These are phyloP conservation scores for Lipomyces spencermartinsiae DNA, from an alignment of 805 yeast species.

Conservation along the genomic window DNA sequence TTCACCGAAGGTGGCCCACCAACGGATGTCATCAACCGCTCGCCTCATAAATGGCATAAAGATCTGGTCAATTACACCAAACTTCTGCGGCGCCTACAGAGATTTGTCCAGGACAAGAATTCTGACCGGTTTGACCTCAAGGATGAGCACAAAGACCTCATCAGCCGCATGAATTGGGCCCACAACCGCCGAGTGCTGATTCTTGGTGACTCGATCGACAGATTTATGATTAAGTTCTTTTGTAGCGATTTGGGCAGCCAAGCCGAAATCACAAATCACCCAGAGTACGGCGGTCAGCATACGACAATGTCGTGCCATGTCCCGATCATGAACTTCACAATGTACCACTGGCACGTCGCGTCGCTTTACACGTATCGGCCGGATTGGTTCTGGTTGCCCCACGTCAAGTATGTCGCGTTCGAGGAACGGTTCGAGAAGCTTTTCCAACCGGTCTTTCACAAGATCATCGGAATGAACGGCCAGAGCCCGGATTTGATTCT, in stretches of 20 bases:
- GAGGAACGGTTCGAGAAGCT: conserved; percentile 33
- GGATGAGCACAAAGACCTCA: conserved; percentile 15
- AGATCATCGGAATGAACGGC: conserved; percentile 31
- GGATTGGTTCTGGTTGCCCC: conserved; percentile 34
- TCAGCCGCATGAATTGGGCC: conserved; percentile 29
- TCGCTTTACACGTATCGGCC: conserved; percentile 34
- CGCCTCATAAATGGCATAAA: conserved; percentile 26
- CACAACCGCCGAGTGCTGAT: conserved; percentile 33
- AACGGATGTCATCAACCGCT: background rate
- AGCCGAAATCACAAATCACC: background rate
- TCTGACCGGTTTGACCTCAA: conserved; percentile 1
- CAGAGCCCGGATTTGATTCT: conserved; percentile 29
- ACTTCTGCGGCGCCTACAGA: conserved; percentile 5
- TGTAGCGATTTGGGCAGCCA: conserved; percentile 21
- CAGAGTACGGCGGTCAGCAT: conserved; percentile 30
- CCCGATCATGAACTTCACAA: conserved; percentile 29
- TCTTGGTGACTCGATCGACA: conserved; percentile 36
- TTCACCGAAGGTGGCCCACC: conserved; percentile 27
- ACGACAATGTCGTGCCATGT: conserved; percentile 29
- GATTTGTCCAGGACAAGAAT: background rate
- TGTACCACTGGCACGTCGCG: conserved; percentile 36
- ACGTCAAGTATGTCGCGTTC: conserved; percentile 30
- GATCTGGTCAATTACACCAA: conserved; percentile 16
- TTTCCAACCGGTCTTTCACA: conserved; percentile 23
- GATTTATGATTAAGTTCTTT: conserved; percentile 33